phyloP scores from a whole-genome alignment of 345 rosid genomes.

The Eucalyptus tenuipes region DNA sequence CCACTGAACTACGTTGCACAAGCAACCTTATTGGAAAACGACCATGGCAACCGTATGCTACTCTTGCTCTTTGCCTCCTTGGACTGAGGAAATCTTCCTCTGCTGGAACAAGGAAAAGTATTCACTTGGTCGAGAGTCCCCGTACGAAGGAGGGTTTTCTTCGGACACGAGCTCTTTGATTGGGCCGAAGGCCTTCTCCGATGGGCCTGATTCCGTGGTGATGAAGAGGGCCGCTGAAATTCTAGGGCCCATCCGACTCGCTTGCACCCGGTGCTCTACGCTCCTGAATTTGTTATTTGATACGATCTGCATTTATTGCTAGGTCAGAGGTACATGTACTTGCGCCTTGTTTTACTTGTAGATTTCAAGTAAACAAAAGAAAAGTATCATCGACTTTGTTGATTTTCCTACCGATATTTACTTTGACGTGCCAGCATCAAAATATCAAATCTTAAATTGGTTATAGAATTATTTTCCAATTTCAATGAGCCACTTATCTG shows the following conservation, averaged over 20 bases:
- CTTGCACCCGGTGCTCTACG: background rate
- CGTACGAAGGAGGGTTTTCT: background rate
- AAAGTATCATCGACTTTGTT: background rate
- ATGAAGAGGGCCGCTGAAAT: background rate
- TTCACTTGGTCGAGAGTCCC: background rate
- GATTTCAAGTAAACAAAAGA: background rate
- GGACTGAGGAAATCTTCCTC: background rate
- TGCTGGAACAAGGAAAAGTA: background rate
- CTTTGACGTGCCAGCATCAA: accelerated
- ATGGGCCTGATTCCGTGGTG: background rate
- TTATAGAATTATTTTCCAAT: background rate
- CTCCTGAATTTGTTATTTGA: background rate
- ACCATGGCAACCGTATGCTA: background rate
- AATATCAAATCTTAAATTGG: background rate
- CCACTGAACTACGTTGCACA: background rate
- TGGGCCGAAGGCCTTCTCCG: background rate
- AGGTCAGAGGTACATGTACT: background rate
- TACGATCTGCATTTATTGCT: background rate
- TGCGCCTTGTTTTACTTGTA: background rate
- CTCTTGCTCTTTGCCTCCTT: background rate
- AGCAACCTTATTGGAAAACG: background rate
- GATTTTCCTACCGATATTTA: background rate
- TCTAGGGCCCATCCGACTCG: background rate
- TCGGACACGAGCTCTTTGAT: background rate
- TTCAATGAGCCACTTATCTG: background rate